phyloP scores from a whole-genome alignment of 495 filamentous ascomycete species.

The Evansstolkia leycettana region DNA sequence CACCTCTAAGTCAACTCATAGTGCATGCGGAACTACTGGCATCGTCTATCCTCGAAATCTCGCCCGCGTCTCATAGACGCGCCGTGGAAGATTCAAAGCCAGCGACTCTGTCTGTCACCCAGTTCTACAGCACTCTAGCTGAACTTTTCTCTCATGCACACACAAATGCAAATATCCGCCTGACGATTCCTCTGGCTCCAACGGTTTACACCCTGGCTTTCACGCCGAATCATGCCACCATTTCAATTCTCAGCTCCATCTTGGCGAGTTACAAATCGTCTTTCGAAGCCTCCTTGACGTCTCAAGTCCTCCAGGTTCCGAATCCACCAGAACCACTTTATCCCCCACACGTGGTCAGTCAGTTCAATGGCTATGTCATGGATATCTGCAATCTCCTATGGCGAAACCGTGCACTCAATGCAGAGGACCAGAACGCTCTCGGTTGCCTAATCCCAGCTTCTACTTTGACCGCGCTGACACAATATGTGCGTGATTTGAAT shows the following conservation, averaged over 20 bases:
- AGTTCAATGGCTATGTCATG: slow-evolving; percentile 82
- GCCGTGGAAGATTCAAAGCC: slow-evolving; percentile 9
- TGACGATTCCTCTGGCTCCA: slow-evolving; percentile 54
- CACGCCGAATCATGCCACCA: slow-evolving; percentile 41
- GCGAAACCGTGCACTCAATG: slow-evolving; percentile 63
- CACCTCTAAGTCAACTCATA: slow-evolving; percentile 35
- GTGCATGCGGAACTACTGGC: slow-evolving; percentile 49
- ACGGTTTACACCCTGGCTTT: slow-evolving; percentile 63
- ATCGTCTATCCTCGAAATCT: slow-evolving; percentile 46
- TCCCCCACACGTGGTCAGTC: slow-evolving; percentile 41
- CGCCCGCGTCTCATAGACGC: slow-evolving; percentile 10
- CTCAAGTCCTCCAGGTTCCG: slow-evolving; percentile 17
- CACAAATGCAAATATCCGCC: slow-evolving; percentile 37
- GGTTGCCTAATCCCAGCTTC: slow-evolving; percentile 54
- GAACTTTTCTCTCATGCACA: slow-evolving; percentile 41
- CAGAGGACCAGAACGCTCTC: slow-evolving; percentile 53
- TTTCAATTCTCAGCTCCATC: slow-evolving; percentile 63
- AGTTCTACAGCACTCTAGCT: slow-evolving; percentile 54
- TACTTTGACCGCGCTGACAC: slow-evolving; percentile 33
- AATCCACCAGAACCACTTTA: slow-evolving; percentile 28
- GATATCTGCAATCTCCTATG: slow-evolving; percentile 81
- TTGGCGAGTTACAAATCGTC: slow-evolving; percentile 57
- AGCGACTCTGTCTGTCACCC: slow-evolving; percentile 35
- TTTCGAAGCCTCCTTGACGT: slow-evolving; percentile 54
- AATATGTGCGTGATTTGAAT: slow-evolving; percentile 30